Evolutionary conservation across 2,329 filamentous ascomycete species (phyloP), one percentile per base, ranked within the genome.

Genomic region (Pseudogymnoascus sp.): DNA sequence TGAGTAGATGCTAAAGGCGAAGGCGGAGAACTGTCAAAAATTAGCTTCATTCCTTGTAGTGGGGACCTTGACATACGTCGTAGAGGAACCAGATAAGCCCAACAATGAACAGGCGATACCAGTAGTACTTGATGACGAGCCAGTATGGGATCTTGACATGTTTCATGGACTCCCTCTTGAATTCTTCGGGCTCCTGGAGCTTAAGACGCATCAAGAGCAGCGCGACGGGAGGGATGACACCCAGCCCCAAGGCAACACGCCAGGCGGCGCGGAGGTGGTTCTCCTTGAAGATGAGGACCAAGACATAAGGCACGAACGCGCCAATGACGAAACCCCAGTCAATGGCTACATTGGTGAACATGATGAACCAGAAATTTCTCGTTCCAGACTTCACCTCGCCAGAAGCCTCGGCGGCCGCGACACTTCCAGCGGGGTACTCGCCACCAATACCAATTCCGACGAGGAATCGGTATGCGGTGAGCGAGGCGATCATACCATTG

Each of bases 331-430:
- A 96, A 0, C 90, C 92, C 62, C 86, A 83, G 72, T 96, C 90
- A 65, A 96, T 96, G 80, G 92, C 89, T 23, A 89, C 85, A 75
- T 96, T 96, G 53, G 90, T 96, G 75, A 95, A 96, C 67, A 96
- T 80, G 69, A 93, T 90, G 72, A 93, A 97, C 91, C 91, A 96
- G 38, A 89, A 82, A 73, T 97, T 93, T n/a, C 93, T 82, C 15
- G 88, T 88, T 9, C 93, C 93, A 15, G 77, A 75, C 74, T 91
- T 91, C 65, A 97, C 79, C 73, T 96, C 91, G 21, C 90, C 90
- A 0, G 88, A 93, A 4, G 88, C 88, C 76, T 97, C 93, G 2
- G 92, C 90, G 62, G 86, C 89, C 1, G 88, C 90, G 0, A 97
- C 93, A 65, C 86, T 90, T 3, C 93, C 93, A 44, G 90, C 89